Percentiles rank a stretch among this genome's conserved stretches.
These are phyloP conservation scores for Tetrahymena elliotti DNA, from an alignment of 73 alveolate species.

Conservation along the genomic window DNA sequence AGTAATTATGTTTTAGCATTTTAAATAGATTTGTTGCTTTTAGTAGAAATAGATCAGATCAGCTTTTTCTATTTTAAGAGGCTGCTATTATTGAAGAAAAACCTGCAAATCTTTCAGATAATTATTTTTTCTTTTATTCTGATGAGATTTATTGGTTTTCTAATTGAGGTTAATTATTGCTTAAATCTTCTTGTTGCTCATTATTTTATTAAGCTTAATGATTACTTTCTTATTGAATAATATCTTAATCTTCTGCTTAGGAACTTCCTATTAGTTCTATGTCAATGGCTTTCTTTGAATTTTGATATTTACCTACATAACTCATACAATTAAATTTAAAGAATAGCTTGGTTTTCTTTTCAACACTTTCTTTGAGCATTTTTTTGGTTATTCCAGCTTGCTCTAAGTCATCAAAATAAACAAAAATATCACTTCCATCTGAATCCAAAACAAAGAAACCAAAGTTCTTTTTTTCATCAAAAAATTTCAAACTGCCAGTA, in stretches of 20 bases:
- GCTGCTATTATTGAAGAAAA: neutral
- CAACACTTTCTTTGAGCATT: neutral
- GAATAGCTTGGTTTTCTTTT: neutral
- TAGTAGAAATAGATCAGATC: no score
- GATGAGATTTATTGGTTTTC: neutral
- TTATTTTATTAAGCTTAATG: neutral
- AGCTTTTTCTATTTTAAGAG: neutral
- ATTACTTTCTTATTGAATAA: neutral
- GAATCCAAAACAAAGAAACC: slow-evolving; percentile 66
- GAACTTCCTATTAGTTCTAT: neutral
- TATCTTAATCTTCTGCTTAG: neutral
- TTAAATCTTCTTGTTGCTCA: neutral
- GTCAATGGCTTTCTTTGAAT: slow-evolving; percentile 32
- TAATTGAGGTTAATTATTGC: neutral
- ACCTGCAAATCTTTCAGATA: neutral
- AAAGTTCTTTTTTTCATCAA: slow-evolving; percentile 59
- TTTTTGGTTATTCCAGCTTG: slow-evolving; percentile 51
- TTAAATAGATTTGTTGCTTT: no score
- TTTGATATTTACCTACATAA: slow-evolving; percentile 27
- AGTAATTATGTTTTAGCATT: no score
- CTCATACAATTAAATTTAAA: slow-evolving; percentile 24
- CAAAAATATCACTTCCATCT: slow-evolving; percentile 75
- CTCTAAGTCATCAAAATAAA: slow-evolving; percentile 63
- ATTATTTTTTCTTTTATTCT: neutral
- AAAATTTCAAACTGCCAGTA: slow-evolving; percentile 59